Evolutionary conservation across 129 eudicot genomes (phyloP), one percentile per base, ranked within the genome.

Genomic region (Flaveria robusta): DNA sequence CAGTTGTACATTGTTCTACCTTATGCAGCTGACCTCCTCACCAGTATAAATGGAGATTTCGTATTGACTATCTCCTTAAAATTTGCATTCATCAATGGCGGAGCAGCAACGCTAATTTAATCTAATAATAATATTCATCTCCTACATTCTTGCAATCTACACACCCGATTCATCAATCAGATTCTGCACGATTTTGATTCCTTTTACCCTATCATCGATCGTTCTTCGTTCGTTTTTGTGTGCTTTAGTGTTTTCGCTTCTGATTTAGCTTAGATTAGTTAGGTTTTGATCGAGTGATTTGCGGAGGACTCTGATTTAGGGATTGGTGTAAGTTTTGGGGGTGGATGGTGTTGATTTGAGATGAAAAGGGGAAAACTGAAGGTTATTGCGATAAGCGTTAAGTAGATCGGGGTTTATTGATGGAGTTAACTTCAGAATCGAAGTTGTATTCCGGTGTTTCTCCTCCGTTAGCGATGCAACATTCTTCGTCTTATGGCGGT

Each of bases 401-500:
- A 56, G 24, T 59, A 65, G 84, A 71, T 76, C 67, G 69, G 59
- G 41, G 70, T 62, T 77, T 74, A 43, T 22, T 54, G 20, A 74
- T 68, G 83, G 81, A 77, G 67, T 72, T 81, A 5, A 71, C 81
- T 4, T 65, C 76, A 14, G 4, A 58, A 26, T 75, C 71, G 49
- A 82, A 75, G 74, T 20, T 79, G 55, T 77, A 29, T 62, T 71
- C 83, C 3, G 41, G 72, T 78, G 41, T 70, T 52, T 81, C 86
- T 11, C 34, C 75, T 10, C 27, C 82, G 39, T 34, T 55, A 4
- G 22, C 41, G 22, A 74, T 78, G 74, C 74, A 78, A 41, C 79
- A 74, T 18, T 68, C 81, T 9, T 46, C 84, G 2, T 72, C 72
- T 16, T 69, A 39, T 41, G 71, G 74, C 67, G 75, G 77, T 46